phyloP scores from a whole-genome alignment of 768 basidiomycete genomes.

The Pseudohyphozyma bogoriensis region DNA sequence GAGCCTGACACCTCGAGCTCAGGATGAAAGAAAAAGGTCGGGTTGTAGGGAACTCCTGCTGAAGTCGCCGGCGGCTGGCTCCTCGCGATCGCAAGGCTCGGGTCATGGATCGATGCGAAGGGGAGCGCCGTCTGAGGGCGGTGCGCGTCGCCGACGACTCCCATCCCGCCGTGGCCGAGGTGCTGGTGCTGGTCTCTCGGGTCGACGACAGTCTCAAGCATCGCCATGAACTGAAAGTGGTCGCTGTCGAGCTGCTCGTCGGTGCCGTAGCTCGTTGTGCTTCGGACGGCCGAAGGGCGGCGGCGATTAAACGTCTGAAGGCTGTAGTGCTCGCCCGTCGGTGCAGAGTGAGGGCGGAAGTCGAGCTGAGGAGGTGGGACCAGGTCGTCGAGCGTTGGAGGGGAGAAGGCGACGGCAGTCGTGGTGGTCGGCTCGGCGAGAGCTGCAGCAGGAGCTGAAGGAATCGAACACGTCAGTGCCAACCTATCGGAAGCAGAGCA shows the following conservation, averaged over 20 bases:
- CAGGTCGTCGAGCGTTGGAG: not conserved
- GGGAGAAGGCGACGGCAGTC: too few relatives aligned
- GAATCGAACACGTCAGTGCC: too few relatives aligned
- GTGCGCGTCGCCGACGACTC: too few relatives aligned
- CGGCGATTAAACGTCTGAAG: not conserved
- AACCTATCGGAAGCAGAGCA: too few relatives aligned
- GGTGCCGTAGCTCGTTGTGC: too few relatives aligned
- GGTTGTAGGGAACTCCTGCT: conserved; percentile 8
- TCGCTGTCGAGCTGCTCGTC: not conserved
- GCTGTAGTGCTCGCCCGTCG: not conserved
- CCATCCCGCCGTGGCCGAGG: too few relatives aligned
- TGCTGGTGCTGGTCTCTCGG: not conserved
- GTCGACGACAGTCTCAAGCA: conserved; percentile 9
- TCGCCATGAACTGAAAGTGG: conserved; percentile 14
- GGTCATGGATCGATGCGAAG: conserved; percentile 10
- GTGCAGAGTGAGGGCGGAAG: not conserved
- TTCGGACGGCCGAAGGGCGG: too few relatives aligned
- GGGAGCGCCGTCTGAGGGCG: not conserved
- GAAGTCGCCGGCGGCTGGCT: not conserved
- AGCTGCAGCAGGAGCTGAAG: too few relatives aligned
- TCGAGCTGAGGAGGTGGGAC: too few relatives aligned
- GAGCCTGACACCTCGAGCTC: too few relatives aligned
- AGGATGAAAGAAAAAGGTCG: not conserved
- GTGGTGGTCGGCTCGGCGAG: too few relatives aligned
- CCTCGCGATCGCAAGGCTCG: not conserved